Percentiles rank a stretch among this genome's conserved stretches.
phyloP scores from a whole-genome alignment of 78 protist genomes.

The Dictyostelium capitatum region DNA sequence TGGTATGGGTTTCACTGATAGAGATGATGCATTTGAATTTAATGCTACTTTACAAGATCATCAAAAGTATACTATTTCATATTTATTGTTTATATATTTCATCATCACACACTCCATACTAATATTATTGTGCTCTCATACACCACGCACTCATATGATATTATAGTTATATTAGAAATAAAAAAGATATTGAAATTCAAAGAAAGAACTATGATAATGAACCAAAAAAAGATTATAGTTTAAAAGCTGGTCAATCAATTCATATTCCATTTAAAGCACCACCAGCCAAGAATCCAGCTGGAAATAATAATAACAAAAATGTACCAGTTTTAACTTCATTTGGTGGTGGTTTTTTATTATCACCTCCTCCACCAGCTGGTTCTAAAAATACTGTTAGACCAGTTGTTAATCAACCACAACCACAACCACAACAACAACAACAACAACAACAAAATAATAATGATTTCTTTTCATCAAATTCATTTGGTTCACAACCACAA shows the following conservation, averaged over 20 bases:
- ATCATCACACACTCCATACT: background rate
- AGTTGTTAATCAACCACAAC: background rate
- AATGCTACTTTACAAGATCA: constrained; percentile 88
- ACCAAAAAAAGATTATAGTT: constrained; percentile 72
- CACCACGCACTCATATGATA: background rate
- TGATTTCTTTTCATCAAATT: background rate
- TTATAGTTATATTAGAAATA: constrained; percentile 63
- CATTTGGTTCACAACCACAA: background rate
- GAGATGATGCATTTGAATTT: constrained; percentile 89
- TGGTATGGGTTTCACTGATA: constrained; percentile 88
- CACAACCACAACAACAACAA: constrained; percentile 28
- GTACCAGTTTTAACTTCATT: background rate
- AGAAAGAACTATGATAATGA: constrained; percentile 45
- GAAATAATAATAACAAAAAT: background rate
- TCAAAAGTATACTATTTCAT: constrained; percentile 73
- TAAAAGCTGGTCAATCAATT: constrained; percentile 64
- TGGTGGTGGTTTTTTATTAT: constrained; percentile 48
- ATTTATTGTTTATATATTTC: background rate
- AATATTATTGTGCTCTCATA: background rate
- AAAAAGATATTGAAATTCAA: constrained; percentile 43
- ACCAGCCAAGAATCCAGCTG: background rate
- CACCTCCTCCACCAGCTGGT: constrained; percentile 72
- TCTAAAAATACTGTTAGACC: background rate
- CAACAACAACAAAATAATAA: constrained; percentile 54
- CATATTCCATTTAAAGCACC: constrained; percentile 77